Conservation (phyloP, 495 filamentous ascomycete species). For the Neurospora tetrasperma region DNA sequence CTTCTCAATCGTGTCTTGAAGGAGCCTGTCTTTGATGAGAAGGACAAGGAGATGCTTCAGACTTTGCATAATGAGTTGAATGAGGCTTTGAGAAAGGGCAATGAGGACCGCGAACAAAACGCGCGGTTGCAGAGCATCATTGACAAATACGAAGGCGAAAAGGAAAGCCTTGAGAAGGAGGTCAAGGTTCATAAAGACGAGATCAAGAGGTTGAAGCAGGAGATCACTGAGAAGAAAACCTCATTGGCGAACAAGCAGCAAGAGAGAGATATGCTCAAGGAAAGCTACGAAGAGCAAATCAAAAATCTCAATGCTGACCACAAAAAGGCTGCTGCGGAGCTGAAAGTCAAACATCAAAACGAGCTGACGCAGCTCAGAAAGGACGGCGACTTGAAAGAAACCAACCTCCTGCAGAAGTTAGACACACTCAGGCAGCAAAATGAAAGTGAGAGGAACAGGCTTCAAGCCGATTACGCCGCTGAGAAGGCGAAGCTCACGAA, state of each 20-base stretch:
- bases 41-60: background rate
- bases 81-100: background rate
- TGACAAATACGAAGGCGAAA: background rate
- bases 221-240: background rate
- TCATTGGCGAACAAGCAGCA: background rate
- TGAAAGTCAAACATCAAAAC: background rate
- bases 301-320: background rate
- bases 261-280: background rate
- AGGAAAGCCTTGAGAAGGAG: background rate
- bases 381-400: background rate
- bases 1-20: background rate
- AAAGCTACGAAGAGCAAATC: background rate
- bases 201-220: background rate
- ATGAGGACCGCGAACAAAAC: background rate
- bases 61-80: background rate
- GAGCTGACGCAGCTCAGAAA: background rate
- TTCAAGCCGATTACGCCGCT: background rate
- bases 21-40: background rate
- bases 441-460: background rate
- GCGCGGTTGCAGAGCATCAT: background rate
- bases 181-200: constrained; percentile 3
- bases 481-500: background rate
- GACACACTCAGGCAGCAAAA: background rate
- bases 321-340: background rate
- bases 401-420: background rate